Percentiles rank a stretch among this genome's conserved stretches.
phyloP scores from a whole-genome alignment of 345 rosid genomes.

The Clarkia xantiana region DNA sequence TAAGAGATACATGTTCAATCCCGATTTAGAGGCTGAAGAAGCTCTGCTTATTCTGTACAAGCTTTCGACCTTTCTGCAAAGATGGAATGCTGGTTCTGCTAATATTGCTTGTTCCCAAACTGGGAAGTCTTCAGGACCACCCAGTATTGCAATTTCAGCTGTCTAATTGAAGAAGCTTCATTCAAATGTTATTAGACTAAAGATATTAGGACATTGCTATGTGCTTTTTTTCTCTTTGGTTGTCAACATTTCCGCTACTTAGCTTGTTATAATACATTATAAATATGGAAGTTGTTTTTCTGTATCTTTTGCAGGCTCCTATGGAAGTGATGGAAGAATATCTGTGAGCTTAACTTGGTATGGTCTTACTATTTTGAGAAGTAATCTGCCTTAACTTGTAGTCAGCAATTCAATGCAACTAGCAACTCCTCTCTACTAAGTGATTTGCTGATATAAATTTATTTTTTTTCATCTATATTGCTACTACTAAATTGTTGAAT shows the following conservation, averaged over 20 bases:
- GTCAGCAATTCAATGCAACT: constrained; percentile 35
- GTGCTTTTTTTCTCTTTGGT: constrained; percentile 25
- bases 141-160: not conserved
- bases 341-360: constrained; percentile 28
- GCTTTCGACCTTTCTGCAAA: not conserved
- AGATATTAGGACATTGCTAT: constrained; percentile 14
- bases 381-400: constrained; percentile 33
- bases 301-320: constrained; percentile 52
- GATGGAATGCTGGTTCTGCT: not conserved
- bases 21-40: not conserved
- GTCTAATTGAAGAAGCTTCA: constrained; percentile 6
- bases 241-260: constrained; percentile 22
- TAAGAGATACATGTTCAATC: constrained; percentile 1
- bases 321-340: constrained; percentile 24
- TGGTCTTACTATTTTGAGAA: constrained; percentile 34
- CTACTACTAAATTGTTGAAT: constrained; percentile 9
- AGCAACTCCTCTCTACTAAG: constrained; percentile 41
- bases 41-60: constrained; percentile 2
- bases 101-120: not conserved
- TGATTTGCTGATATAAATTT: constrained; percentile 42
- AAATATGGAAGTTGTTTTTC: constrained; percentile 29
- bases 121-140: not conserved
- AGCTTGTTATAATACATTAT: constrained; percentile 9
- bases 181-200: not conserved
- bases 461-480: constrained; percentile 12